Evolutionary conservation across 2,329 filamentous ascomycete genomes (phyloP).

Genomic region (Pestalotiopsis sp.): DNA sequence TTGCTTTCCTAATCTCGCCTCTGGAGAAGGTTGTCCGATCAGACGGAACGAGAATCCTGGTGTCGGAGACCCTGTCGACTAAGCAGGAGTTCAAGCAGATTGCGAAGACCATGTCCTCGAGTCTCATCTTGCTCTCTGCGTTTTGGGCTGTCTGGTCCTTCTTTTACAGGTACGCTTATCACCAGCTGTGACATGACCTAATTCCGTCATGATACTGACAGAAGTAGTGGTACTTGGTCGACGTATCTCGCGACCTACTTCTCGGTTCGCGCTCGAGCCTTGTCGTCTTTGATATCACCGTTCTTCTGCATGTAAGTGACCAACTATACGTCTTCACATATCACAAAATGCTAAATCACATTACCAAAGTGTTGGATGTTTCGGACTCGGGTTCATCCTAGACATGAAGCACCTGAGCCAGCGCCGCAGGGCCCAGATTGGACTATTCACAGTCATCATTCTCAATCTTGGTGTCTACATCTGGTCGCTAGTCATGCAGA

Average conservation of each 20-base stretch:
- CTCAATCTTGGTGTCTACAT: conserved; percentile 51
- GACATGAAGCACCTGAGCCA: conserved; percentile 42
- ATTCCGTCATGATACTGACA: conserved; percentile 5
- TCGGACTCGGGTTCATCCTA: conserved; percentile 49
- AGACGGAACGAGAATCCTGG: conserved; percentile 45
- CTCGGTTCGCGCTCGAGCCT: conserved; percentile 44
- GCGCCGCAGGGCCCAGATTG: conserved; percentile 47
- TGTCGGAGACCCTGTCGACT: conserved; percentile 41
- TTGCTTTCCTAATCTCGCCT: conserved; percentile 47
- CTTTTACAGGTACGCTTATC: conserved; percentile 36
- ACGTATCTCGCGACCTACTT: conserved; percentile 48
- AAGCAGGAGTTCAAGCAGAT: conserved; percentile 44
- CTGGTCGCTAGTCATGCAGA: conserved; percentile 52
- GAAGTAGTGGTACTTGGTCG: conserved; percentile 42
- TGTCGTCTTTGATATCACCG: conserved; percentile 47
- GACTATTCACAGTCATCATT: conserved; percentile 46
- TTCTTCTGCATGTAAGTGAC: conserved; percentile 49
- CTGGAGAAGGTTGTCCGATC: conserved; percentile 47
- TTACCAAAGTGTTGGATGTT: conserved; percentile 42
- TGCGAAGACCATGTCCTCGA: conserved; percentile 38
- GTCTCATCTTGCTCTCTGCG: conserved; percentile 40
- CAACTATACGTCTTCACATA: neutral
- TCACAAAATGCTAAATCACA: neutral
- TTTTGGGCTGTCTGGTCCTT: conserved; percentile 50
- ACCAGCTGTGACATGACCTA: conserved; percentile 11